Evolutionary conservation across 176 grass and related monocot species (phyloP), one percentile per base, ranked within the genome.

Genomic region (Zea mays): DNA sequence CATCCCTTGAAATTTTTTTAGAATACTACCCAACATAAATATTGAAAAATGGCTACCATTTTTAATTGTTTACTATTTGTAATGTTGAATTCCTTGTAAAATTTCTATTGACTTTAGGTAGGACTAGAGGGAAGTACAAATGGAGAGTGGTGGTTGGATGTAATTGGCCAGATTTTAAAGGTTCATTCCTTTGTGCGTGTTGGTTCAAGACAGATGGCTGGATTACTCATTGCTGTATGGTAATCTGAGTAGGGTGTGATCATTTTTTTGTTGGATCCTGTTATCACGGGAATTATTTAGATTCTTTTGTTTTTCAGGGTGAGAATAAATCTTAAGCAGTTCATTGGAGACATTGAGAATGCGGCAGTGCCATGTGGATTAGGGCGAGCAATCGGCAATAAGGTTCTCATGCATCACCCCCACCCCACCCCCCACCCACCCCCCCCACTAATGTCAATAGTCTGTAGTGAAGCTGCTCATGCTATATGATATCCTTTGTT

Each of bases 131-230:
- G 94, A 84, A 97, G 86, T 87, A 86, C 86, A 68, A 97, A 97
- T 62, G 94, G 94, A 33, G 85, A 91, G 45, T 97, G 91, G 94
- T 97, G 94, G 94, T 87, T 93, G 86, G 94, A 91, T 85, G 86
- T 70, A 48, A 93, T 93, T 84, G 91, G 82, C 57, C 86, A 89
- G 36, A 66, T 91, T 59, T 87, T 97, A 70, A 81, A 86, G 84
- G 81, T 68, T 14, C 59, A 84, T 39, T 74, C 73, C 59, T 93
- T 93, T 67, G 78, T 90, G 79, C 88, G 84, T 81, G 82, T 97
- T 85, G 88, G 88, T 19, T 93, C 86, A 14, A 97, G 88, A 51
- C 91, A 97, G 79, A 74, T 97, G 84, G 94, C 94, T 72, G 90
- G 94, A 79, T 84, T 97, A 83, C 89, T 97, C 77, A 83, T 93